Evolutionary conservation across 257 asterid genomes (phyloP), one percentile per base, ranked within the genome.

Genomic region (Eustoma russellianum): DNA sequence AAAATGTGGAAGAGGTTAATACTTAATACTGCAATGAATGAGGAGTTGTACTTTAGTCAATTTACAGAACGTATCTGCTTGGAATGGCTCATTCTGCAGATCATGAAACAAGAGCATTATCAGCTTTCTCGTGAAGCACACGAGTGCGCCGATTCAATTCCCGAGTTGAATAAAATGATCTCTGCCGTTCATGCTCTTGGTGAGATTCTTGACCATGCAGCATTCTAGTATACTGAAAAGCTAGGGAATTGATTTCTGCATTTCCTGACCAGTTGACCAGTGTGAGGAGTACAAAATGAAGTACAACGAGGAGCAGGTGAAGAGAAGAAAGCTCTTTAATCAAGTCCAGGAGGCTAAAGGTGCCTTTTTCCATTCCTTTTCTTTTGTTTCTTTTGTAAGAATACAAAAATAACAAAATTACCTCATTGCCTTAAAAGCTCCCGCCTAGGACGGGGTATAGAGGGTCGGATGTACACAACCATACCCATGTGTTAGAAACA

Each of bases 341-440:
- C 82, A 88, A 85, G 83, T 88, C 66, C 95, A 92, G 72, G 95
- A 92, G 70, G 83, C 93, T 15, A 92, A 88, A 88, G 99, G 98
- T 91, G 65, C 30, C 9, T 13, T 16, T 24, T 14, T 13, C 9
- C 14, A 56, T 52, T 7, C 3, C 41, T 16, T 17, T 12, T 44
- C 14, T 52, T 19, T 12, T 13, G 28, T 41, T 16, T 34, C 3
- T 44, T 43, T 18, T 17, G 8, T 14, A 50, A 15, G 18, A 35
- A 52, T 33, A 19, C 9, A 9, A 41, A 28, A n/a, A n/a, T n/a
- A n/a, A n/a, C n/a, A n/a, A n/a, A n/a, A n/a, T n/a, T n/a, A n/a
- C n/a, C n/a, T n/a, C n/a, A n/a, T n/a, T n/a, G n/a, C n/a, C n/a
- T n/a, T n/a, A n/a, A n/a, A n/a, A n/a, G n/a, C n/a, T n/a, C n/a